Evolutionary conservation across 352 stramenopile genomes (phyloP).

Genomic region (Globisporangium recalcitrans): DNA sequence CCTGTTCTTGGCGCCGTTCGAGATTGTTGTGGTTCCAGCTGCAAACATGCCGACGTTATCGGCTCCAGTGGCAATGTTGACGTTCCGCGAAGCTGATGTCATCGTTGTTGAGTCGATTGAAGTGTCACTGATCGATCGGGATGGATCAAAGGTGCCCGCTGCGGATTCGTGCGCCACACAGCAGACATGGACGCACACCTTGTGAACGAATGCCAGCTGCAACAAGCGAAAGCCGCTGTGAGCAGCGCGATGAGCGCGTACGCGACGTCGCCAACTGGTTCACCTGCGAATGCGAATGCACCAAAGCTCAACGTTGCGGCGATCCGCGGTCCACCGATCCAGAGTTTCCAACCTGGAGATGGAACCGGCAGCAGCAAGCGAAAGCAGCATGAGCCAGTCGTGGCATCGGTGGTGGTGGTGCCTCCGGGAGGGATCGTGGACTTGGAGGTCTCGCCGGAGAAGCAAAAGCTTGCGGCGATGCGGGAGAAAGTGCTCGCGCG

Average conservation of each 20-base stretch:
- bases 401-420: conserved; percentile 10
- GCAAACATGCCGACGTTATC: not conserved
- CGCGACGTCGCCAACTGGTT: conserved; percentile 4
- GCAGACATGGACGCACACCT: conserved; percentile 37
- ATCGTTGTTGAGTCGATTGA: not conserved
- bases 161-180: conserved; percentile 32
- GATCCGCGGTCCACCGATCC: conserved; percentile 26
- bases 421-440: conserved; percentile 8
- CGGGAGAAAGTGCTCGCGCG: conserved; percentile 40
- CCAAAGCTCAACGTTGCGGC: conserved; percentile 19
- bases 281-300: not conserved
- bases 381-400: not conserved
- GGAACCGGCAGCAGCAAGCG: not conserved
- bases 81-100: not conserved
- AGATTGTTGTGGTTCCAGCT: not conserved
- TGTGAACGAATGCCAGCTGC: conserved; percentile 34
- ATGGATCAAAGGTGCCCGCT: conserved; percentile 16
- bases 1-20: not conserved
- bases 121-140: not conserved
- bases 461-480: conserved; percentile 38
- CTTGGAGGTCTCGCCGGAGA: conserved; percentile 19
- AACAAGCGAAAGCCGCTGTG: conserved; percentile 24
- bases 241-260: conserved; percentile 23
- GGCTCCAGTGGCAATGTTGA: not conserved
- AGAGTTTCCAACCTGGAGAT: not conserved